Percentiles rank a stretch among this genome's conserved stretches.
These are phyloP conservation scores for Salicornia ramosissima DNA, from an alignment of 148 eudicot species.

Conservation along the genomic window DNA sequence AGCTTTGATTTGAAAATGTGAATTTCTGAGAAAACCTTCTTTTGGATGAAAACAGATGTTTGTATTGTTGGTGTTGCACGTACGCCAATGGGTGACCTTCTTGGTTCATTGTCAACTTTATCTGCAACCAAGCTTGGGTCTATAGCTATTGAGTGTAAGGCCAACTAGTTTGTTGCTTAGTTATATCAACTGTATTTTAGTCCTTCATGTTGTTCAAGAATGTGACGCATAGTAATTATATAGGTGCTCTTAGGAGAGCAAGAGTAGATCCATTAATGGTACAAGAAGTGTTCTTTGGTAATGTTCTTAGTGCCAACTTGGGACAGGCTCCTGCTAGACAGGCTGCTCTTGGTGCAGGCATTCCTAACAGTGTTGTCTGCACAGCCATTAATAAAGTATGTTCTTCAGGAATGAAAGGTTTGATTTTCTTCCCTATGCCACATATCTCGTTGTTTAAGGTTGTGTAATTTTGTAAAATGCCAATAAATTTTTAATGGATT, in stretches of 20 bases:
- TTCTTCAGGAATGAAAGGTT: slow-evolving; percentile 94
- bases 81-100: slow-evolving; percentile 84
- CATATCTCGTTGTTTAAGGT: not conserved
- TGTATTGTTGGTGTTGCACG: slow-evolving; percentile 91
- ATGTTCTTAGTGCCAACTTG: slow-evolving; percentile 93
- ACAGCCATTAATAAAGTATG: slow-evolving; percentile 96
- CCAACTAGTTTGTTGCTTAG: not conserved
- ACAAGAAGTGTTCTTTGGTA: slow-evolving; percentile 92
- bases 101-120: slow-evolving; percentile 80
- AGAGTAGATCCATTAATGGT: slow-evolving; percentile 68
- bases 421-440: slow-evolving; percentile 7
- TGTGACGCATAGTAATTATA: slow-evolving; percentile 5
- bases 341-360: slow-evolving; percentile 91
- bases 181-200: not conserved
- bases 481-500: slow-evolving; percentile 20
- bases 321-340: slow-evolving; percentile 99
- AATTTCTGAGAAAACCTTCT: slow-evolving; percentile 1
- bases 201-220: not conserved
- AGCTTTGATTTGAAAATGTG: not conserved
- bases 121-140: slow-evolving; percentile 96
- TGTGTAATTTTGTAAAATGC: slow-evolving; percentile 7
- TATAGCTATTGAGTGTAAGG: slow-evolving; percentile 67
- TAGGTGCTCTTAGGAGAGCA: slow-evolving; percentile 82
- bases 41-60: slow-evolving; percentile 52
- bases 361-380: slow-evolving; percentile 79